Conservation (phyloP, 2,329 filamentous ascomycete species). For the Claviceps sp. region DNA sequence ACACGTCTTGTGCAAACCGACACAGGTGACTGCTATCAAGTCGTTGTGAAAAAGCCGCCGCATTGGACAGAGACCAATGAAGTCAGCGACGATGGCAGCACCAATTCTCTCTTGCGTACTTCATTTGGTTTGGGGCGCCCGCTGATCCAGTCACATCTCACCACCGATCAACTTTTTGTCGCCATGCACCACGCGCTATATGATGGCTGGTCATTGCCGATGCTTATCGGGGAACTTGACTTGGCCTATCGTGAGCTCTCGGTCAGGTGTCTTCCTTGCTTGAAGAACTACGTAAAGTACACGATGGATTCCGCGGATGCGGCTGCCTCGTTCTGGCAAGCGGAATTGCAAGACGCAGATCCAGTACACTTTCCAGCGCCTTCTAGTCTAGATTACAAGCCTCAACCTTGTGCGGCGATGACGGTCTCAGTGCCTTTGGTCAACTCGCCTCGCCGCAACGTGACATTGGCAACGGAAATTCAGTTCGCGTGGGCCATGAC, state of each 20-base stretch:
- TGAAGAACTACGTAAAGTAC: background rate
- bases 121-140: background rate
- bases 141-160: background rate
- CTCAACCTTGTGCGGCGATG: background rate
- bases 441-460: background rate
- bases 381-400: background rate
- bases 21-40: background rate
- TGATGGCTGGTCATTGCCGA: constrained; percentile 1
- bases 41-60: background rate
- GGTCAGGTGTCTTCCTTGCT: background rate
- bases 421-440: background rate
- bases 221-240: background rate
- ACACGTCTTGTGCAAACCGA: background rate
- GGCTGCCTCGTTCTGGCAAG: background rate
- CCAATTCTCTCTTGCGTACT: background rate
- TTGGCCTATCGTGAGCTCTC: background rate
- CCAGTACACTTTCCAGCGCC: background rate
- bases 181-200: background rate
- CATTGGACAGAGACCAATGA: background rate
- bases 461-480: background rate
- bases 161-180: background rate
- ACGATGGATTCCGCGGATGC: background rate
- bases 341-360: background rate
- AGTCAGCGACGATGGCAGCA: background rate
- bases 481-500: background rate